Evolutionary conservation across 2,329 filamentous ascomycete species (phyloP).

Genomic region (Pestalotiopsis sp.): DNA sequence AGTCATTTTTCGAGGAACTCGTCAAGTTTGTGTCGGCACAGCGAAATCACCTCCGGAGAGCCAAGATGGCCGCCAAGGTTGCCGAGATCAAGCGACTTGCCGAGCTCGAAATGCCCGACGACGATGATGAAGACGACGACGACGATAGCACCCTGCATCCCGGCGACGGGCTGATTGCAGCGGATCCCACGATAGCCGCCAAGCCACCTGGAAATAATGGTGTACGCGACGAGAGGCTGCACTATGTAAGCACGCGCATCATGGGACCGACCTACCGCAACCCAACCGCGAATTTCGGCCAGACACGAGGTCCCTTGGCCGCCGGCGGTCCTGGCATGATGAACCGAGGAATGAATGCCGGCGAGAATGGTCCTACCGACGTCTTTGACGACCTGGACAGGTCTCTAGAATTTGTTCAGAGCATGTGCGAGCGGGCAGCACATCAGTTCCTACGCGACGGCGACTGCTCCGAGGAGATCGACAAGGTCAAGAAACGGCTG

Average conservation of each 20-base stretch:
- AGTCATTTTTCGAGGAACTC: slow-evolving; percentile 79
- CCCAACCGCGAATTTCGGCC: slow-evolving; percentile 27
- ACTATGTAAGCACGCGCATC: slow-evolving; percentile 39
- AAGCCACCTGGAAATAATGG: slow-evolving; percentile 16
- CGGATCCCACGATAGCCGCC: slow-evolving; percentile 18
- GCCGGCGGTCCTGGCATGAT: slow-evolving; percentile 26
- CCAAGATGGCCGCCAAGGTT: slow-evolving; percentile 80
- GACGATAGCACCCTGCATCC: slow-evolving; percentile 30
- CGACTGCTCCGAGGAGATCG: slow-evolving; percentile 78
- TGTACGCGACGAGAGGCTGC: slow-evolving; percentile 32
- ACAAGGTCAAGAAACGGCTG: slow-evolving; percentile 68
- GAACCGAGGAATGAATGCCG: slow-evolving; percentile 20
- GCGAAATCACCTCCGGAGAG: slow-evolving; percentile 83
- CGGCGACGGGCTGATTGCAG: slow-evolving; percentile 25
- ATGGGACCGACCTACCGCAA: slow-evolving; percentile 34
- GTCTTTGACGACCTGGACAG: slow-evolving; percentile 77
- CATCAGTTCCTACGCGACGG: slow-evolving; percentile 89
- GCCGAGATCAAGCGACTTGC: slow-evolving; percentile 65
- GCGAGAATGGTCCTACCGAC: slow-evolving; percentile 36
- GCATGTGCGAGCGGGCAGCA: slow-evolving; percentile 81
- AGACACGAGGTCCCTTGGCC: slow-evolving; percentile 16
- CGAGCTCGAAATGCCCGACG: slow-evolving; percentile 59
- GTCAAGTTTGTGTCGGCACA: slow-evolving; percentile 81
- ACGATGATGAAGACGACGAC: slow-evolving; percentile 44
- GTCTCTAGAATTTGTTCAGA: slow-evolving; percentile 77